These are phyloP conservation scores for Colletotrichum acutatum DNA, from an alignment of 2,329 filamentous ascomycete genomes.

Conservation along the genomic window DNA sequence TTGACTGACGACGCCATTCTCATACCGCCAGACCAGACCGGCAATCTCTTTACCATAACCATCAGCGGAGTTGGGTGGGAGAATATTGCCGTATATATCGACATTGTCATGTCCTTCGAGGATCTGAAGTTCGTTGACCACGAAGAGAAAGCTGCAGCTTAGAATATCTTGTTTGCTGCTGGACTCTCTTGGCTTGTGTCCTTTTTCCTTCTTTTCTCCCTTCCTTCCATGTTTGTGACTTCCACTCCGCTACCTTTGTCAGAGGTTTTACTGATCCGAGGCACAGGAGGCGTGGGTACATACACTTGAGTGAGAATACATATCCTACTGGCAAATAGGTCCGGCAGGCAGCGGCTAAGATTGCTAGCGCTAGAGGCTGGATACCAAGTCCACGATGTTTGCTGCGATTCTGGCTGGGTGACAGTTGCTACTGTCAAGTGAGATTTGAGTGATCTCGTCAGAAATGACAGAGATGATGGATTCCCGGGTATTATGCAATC, in stretches of 20 bases:
- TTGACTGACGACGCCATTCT: conserved; percentile 41
- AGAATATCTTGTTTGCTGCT: conserved; percentile 15
- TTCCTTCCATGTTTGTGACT: neutral
- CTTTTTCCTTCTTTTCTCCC: conserved; percentile 2
- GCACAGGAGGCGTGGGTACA: no score
- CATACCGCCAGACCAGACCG: conserved; percentile 51
- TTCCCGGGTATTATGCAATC: neutral
- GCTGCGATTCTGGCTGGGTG: neutral
- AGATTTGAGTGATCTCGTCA: conserved; percentile 19
- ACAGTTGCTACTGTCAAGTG: conserved; percentile 4
- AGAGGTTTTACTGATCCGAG: neutral
- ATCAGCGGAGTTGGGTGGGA: conserved; percentile 42
- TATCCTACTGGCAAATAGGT: neutral
- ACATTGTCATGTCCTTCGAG: conserved; percentile 10
- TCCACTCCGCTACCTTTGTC: neutral
- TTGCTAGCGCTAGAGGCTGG: neutral
- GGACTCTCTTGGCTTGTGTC: neutral
- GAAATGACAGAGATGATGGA: conserved; percentile 24
- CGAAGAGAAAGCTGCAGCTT: conserved; percentile 52
- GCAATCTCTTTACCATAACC: conserved; percentile 42
- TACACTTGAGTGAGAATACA: neutral
- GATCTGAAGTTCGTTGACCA: conserved; percentile 49
- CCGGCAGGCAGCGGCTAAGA: neutral
- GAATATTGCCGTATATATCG: conserved; percentile 41
- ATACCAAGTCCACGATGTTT: neutral